Conservation (phyloP, 2,329 filamentous ascomycete genomes). For the Colletotrichum brevisporum region DNA sequence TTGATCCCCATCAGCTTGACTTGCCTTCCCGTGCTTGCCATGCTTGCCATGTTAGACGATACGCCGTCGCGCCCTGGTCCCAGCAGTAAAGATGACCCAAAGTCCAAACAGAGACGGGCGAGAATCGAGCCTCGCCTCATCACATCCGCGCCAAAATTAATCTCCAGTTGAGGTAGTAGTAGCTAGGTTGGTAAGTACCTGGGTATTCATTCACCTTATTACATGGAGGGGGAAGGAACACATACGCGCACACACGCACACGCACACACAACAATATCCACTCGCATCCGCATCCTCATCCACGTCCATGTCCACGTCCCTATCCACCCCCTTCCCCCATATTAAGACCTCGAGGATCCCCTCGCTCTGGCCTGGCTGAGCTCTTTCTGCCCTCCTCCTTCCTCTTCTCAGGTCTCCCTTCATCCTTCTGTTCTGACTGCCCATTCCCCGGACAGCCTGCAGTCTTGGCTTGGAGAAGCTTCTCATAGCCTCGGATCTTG, state of each 20-base stretch:
- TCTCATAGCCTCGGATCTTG: not conserved
- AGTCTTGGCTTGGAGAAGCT: conserved; percentile 5
- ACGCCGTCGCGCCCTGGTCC: conserved; percentile 21
- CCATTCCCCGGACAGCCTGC: not conserved
- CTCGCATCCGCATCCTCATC: conserved; percentile 1
- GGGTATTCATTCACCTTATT: not conserved
- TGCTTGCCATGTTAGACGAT: conserved; percentile 15
- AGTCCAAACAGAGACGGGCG: not conserved
- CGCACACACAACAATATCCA: not conserved
- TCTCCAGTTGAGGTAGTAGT: not conserved
- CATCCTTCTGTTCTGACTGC: conserved; percentile 1
- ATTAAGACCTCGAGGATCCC: conserved; percentile 40
- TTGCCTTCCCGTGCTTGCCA: conserved; percentile 11
- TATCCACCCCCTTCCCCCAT: conserved; percentile 33
- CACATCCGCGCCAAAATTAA: conserved; percentile 15
- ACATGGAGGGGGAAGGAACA: not conserved
- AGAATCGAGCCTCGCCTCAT: conserved; percentile 12
- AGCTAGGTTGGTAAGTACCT: not conserved
- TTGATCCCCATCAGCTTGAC: not conserved
- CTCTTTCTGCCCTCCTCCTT: not conserved
- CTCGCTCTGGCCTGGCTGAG: conserved; percentile 25
- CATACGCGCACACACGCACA: not conserved
- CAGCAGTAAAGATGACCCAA: conserved; percentile 28
- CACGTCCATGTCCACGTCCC: conserved; percentile 18
- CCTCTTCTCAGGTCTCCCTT: conserved; percentile 9